These are phyloP conservation scores for Proteromonas lacertae DNA, from an alignment of 352 stramenopile genomes.

Conservation along the genomic window DNA sequence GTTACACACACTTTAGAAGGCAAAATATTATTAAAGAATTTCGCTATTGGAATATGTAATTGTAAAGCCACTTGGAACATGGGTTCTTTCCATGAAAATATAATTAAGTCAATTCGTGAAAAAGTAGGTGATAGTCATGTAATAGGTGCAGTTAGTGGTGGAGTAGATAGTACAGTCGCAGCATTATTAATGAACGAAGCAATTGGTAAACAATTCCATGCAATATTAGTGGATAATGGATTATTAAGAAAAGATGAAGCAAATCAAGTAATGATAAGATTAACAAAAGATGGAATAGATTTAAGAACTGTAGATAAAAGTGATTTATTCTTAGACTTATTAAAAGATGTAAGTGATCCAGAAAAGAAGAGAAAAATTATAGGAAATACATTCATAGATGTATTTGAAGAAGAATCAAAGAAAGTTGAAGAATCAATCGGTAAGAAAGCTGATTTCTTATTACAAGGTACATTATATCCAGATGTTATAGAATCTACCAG, in stretches of 20 bases:
- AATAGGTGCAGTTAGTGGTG: constrained; percentile 84
- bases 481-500: constrained; percentile 97
- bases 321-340: constrained; percentile 61
- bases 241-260: constrained; percentile 80
- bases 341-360: constrained; percentile 62
- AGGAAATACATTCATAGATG: constrained; percentile 87
- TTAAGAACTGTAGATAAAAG: constrained; percentile 75
- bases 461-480: constrained; percentile 93
- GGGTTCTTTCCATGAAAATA: constrained; percentile 9
- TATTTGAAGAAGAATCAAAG: constrained; percentile 59
- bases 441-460: constrained; percentile 37
- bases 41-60: constrained; percentile 70
- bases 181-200: constrained; percentile 79
- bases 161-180: constrained; percentile 90
- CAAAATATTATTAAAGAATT: constrained; percentile 77
- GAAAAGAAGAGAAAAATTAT: constrained; percentile 97
- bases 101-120: constrained; percentile 2
- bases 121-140: constrained; percentile 78
- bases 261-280: constrained; percentile 15
- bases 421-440: constrained; percentile 24
- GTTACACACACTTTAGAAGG: constrained; percentile 80
- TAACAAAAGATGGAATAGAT: constrained; percentile 67
- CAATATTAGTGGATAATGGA: constrained; percentile 97
- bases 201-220: constrained; percentile 77
- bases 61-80: constrained; percentile 87